Percentiles rank a stretch among this genome's conserved stretches.
Conservation (phyloP, 441 rosid species). For the Cnidoscolus chayamansa region DNA sequence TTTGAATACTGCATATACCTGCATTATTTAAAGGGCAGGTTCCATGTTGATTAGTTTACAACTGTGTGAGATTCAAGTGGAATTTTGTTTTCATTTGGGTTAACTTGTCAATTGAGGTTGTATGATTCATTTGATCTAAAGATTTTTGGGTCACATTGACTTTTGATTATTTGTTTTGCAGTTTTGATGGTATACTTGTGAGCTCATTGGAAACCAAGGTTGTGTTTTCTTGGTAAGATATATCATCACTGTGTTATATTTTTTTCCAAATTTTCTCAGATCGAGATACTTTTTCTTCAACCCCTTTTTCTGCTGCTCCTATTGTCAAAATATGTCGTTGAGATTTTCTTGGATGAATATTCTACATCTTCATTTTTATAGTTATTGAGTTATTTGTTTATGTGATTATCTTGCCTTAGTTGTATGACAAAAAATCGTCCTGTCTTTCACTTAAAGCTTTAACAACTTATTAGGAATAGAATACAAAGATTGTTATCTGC, state of each 20-base stretch:
- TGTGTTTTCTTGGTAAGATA: constrained; percentile 60
- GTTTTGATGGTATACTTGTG: constrained; percentile 81
- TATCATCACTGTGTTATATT: neutral
- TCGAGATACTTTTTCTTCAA: neutral
- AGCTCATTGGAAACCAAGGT: constrained; percentile 68
- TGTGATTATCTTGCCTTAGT: neutral
- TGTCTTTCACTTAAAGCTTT: neutral
- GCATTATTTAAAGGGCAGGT: neutral
- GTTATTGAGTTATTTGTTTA: neutral
- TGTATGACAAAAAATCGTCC: neutral
- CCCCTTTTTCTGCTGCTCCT: neutral
- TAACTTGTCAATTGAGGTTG: neutral
- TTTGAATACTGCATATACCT: neutral
- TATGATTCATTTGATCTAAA: neutral
- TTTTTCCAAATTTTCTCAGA: too few species aligned
- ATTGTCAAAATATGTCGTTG: neutral
- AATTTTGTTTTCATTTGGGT: constrained; percentile 4
- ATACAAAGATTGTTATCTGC: neutral
- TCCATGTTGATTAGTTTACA: neutral
- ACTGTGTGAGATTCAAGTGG: constrained; percentile 8
- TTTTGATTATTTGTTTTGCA: constrained; percentile 37
- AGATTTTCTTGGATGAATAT: neutral
- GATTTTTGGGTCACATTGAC: constrained; percentile 17
- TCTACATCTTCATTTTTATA: neutral
- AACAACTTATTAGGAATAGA: neutral